phyloP scores from a whole-genome alignment of 352 stramenopile species.

The Pythium sp. region DNA sequence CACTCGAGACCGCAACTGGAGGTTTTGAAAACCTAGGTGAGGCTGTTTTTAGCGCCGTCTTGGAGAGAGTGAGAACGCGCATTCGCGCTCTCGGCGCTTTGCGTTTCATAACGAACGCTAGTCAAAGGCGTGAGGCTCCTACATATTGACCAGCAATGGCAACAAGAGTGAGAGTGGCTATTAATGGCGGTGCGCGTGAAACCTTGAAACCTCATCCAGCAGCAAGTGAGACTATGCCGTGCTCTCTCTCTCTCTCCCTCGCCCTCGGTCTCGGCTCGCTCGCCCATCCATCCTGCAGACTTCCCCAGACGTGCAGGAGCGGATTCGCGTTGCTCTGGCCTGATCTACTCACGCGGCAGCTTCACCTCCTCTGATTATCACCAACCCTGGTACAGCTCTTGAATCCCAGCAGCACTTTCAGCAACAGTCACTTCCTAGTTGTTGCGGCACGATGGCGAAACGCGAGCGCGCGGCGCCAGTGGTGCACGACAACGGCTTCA shows the following conservation, averaged over 20 bases:
- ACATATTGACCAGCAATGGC: not conserved
- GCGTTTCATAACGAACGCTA: slow-evolving; percentile 26
- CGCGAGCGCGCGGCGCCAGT: slow-evolving; percentile 54
- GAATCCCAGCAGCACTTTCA: not conserved
- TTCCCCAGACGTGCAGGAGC: slow-evolving; percentile 11
- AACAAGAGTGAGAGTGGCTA: not conserved
- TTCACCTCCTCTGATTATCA: not conserved
- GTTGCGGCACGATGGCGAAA: slow-evolving; percentile 41
- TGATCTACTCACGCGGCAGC: slow-evolving; percentile 1
- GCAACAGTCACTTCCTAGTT: not conserved
- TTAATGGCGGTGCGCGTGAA: slow-evolving; percentile 12
- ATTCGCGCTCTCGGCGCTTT: not conserved
- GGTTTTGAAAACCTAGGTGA: slow-evolving; percentile 3
- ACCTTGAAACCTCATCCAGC: slow-evolving; percentile 4
- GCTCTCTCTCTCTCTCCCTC: too few species aligned
- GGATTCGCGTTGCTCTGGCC: slow-evolving; percentile 12
- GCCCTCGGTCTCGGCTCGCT: not conserved
- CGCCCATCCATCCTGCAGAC: not conserved
- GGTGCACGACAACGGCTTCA: slow-evolving; percentile 74
- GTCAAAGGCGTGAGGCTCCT: not conserved
- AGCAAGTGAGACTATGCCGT: not conserved
- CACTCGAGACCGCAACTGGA: not conserved
- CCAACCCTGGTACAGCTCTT: not conserved
- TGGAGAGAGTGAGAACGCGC: not conserved
- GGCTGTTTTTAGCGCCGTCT: slow-evolving; percentile 16